Evolutionary conservation across 2,329 filamentous ascomycete species (phyloP), one percentile per base, ranked within the genome.

Genomic region (Pleomassaria siparia): DNA sequence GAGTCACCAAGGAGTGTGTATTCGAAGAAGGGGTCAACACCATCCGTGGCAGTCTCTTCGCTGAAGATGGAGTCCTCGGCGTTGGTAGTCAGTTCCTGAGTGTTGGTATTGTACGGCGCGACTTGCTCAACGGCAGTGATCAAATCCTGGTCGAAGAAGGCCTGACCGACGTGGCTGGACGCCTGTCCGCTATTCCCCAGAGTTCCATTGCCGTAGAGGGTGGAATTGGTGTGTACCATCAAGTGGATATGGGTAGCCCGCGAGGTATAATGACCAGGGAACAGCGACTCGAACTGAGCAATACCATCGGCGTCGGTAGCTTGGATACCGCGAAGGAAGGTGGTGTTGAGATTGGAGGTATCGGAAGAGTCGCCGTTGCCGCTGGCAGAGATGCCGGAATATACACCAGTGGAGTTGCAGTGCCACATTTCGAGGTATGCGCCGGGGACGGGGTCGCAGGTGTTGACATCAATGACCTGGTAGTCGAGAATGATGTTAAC

Each of bases 381-480:
- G 41, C 47, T 56, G 13, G 71, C 68, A 4, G 67, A 56, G 26
- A 79, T 59, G 32, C 64, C 64, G 9, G 55, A 58, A 53, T 66
- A 67, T 8, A 66, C 63, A 33, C 65, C 64, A 6, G 67, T 70
- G 33, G 58, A 56, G 52, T 70, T 72, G 59, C 68, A 70, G 57
- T 75, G 74, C 80, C 80, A 83, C 54, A 80, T 75, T 56, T 82
- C 79, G n/a, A 81, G 59, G 47, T 72, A 77, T 10, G 73, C 71
- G 40, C 76, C 62, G 1, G 74, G 65, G 1, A 81, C 72, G 6
- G 76, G 74, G 56, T 80, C 66, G 65, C 80, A 83, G 4, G 79
- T 81, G 37, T 74, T 68, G 28, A 79, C 72, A 49, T 83, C 79
- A 43, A 82, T 72, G 46, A 82, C 69, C 61, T 82, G 79, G 51